These are phyloP conservation scores for Metschnikowia arizonensis DNA, from an alignment of 805 yeast genomes.

Conservation along the genomic window DNA sequence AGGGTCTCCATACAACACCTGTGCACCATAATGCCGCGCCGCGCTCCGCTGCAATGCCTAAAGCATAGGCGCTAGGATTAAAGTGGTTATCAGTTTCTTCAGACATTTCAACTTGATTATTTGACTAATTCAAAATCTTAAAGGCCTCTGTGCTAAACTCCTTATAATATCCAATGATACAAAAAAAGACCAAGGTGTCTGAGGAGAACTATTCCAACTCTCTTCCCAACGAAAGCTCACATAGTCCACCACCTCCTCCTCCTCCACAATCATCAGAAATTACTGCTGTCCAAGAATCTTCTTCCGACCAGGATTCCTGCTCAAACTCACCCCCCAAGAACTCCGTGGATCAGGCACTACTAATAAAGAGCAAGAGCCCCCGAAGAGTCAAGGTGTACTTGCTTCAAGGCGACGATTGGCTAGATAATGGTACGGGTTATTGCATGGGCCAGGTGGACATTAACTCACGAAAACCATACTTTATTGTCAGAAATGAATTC, in stretches of 20 bases:
- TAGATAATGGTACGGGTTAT: conserved; percentile 88
- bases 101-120: not conserved
- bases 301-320: not conserved
- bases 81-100: not conserved
- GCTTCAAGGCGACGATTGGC: conserved; percentile 78
- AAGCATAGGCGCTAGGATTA: not conserved
- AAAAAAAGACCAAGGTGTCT: not conserved
- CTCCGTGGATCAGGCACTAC: not conserved
- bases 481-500: conserved; percentile 70
- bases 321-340: not conserved
- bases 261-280: not conserved
- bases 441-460: conserved; percentile 63
- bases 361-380: conserved; percentile 33
- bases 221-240: not conserved
- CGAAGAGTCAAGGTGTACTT: conserved; percentile 90
- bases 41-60: conserved; percentile 6
- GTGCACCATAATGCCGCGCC: conserved; percentile 3
- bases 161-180: not conserved
- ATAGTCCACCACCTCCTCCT: not conserved
- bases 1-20: not conserved
- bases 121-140: not conserved
- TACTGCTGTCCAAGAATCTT: not conserved
- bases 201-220: not conserved
- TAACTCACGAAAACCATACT: conserved; percentile 44
- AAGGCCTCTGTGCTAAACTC: not conserved